A percentile compares a stretch with the other conserved stretches of the same genome.
Evolutionary conservation across 2,329 filamentous ascomycete genomes (phyloP).

Genomic region (Aspergillus fumigatus): DNA sequence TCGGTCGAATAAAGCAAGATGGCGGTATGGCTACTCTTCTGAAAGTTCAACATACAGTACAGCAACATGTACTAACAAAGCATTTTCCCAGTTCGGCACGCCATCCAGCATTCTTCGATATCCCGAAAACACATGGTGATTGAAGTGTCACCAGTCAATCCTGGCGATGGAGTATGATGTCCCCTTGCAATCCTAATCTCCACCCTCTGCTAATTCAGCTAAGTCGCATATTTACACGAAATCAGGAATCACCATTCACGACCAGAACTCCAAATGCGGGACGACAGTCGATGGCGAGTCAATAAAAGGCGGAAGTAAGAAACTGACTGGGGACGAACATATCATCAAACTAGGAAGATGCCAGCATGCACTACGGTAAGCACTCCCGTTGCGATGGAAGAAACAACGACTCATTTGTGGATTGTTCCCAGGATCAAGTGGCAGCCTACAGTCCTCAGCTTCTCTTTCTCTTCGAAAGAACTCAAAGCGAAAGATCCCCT

Average conservation of each 20-base stretch:
- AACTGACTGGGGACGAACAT: slow-evolving; percentile 56
- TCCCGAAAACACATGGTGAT: slow-evolving; percentile 86
- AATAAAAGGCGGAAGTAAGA: slow-evolving; percentile 59
- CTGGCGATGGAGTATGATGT: slow-evolving; percentile 61
- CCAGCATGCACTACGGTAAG: slow-evolving; percentile 48
- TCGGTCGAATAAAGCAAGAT: slow-evolving; percentile 67
- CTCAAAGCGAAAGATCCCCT: slow-evolving; percentile 61
- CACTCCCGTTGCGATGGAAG: background rate
- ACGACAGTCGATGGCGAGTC: slow-evolving; percentile 71
- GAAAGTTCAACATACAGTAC: background rate
- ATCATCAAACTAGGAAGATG: slow-evolving; percentile 69
- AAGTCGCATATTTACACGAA: slow-evolving; percentile 61
- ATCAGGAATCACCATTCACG: slow-evolving; percentile 68
- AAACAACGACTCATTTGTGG: slow-evolving; percentile 4
- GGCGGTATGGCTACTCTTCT: slow-evolving; percentile 47
- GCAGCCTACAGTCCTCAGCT: slow-evolving; percentile 75
- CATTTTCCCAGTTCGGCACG: slow-evolving; percentile 54
- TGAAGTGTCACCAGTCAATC: slow-evolving; percentile 59
- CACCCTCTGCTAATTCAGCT: slow-evolving; percentile 7
- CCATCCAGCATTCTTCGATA: slow-evolving; percentile 74
- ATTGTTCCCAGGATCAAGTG: slow-evolving; percentile 62
- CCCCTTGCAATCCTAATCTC: background rate
- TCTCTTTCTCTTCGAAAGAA: slow-evolving; percentile 70
- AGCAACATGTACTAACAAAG: background rate
- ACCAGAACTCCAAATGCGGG: slow-evolving; percentile 78